phyloP scores from a whole-genome alignment of 2,329 filamentous ascomycete species.

The Ascomycota sp. region DNA sequence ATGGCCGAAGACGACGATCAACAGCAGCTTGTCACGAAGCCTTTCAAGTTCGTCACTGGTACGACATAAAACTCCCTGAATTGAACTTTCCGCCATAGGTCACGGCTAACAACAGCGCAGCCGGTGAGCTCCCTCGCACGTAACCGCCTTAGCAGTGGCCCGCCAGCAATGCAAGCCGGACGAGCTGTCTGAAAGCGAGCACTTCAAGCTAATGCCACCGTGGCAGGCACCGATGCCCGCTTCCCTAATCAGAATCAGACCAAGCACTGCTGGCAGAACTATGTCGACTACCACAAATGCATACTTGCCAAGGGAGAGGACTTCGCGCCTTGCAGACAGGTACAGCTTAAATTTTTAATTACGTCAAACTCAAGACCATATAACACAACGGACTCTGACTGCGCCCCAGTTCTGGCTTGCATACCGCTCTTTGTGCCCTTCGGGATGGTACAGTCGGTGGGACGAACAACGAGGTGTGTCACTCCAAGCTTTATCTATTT shows the following conservation, averaged over 20 bases:
- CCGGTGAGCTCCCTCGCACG: constrained; percentile 17
- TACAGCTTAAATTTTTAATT: constrained; percentile 18
- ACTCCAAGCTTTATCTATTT: background rate
- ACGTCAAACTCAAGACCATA: background rate
- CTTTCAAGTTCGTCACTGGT: constrained; percentile 99
- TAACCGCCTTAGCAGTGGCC: constrained; percentile 3
- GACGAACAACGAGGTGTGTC: constrained; percentile 82
- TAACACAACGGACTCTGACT: constrained; percentile 4
- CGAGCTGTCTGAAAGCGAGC: background rate
- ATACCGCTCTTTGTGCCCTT: constrained; percentile 93
- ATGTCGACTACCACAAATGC: constrained; percentile 99
- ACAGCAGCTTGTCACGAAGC: constrained; percentile 65
- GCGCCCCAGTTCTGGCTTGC: constrained; percentile 66
- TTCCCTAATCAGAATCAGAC: constrained; percentile 97
- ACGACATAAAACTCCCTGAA: constrained; percentile 18
- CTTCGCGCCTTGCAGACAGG: constrained; percentile 90
- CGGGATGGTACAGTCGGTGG: constrained; percentile 82
- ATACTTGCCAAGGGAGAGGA: constrained; percentile 96
- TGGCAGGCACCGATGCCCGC: constrained; percentile 82
- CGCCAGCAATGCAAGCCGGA: constrained; percentile 10
- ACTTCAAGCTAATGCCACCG: constrained; percentile 2
- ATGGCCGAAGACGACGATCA: constrained; percentile 73
- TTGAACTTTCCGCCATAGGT: constrained; percentile 13
- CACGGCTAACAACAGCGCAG: constrained; percentile 22
- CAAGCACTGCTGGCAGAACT: constrained; percentile 99